Evolutionary conservation across 768 basidiomycete genomes (phyloP), one percentile per base, ranked within the genome.

Genomic region (Cystofilobasidium capitatum): DNA sequence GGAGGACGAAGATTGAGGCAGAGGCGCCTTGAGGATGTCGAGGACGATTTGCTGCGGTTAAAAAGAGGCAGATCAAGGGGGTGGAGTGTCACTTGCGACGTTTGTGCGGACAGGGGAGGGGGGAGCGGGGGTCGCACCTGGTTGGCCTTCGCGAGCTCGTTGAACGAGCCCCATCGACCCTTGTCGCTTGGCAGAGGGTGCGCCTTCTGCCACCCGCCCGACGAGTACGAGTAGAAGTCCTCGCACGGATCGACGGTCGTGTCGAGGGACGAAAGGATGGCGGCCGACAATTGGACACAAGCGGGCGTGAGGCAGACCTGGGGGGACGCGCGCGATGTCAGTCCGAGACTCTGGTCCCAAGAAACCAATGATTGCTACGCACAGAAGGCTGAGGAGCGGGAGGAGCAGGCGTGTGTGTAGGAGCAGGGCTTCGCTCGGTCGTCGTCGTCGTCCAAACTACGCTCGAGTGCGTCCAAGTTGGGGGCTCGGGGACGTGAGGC

Each of bases 201-300:
- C 0, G 80, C 78, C 47, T 82, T 83, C 24, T 88, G 80, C 94
- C 94, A 99, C 16, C 91, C 91, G 22, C 90, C 89, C 74, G 62
- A 87, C 89, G 92, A 85, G 78, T 86, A 98, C 70, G 87, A 83
- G 74, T 92, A 97, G 76, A 97, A 96, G 77, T 91, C 87, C 71
- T 97, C 89, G 77, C 96, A 99, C 0, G 96, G 96, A 74, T 98
- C 91, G 71, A 87, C 82, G 12, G 84, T 80, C 13, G 82, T 82
- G 74, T 99, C 93, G 26, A 98, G 77, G 0, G 85, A 85, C 24
- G 86, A 83, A 17, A 98, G 78, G 67, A 99, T 88, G 0, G 85
- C 82, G 0, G 90, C 88, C 13, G 94, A 86, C 16, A 94, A 81
- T 39, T 84, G 78, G 59, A 98, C 86, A 75, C 96, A 99, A 70